These are phyloP conservation scores for Hanseniaspora sp. DNA, from an alignment of 1,139 yeast species.

Conservation along the genomic window DNA sequence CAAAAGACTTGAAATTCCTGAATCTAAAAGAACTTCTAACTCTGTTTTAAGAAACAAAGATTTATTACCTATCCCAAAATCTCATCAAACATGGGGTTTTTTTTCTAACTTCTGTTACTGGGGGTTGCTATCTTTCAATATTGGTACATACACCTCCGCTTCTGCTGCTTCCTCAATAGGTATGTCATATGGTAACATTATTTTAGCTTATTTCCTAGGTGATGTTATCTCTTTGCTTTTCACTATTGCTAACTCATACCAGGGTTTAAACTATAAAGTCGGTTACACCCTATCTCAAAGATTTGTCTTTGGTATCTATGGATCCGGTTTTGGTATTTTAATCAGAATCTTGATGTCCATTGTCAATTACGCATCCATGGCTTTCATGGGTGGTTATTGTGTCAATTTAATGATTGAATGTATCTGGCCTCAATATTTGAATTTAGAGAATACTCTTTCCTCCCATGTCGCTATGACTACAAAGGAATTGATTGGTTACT, in stretches of 20 bases:
- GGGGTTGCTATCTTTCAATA: slow-evolving; percentile 34
- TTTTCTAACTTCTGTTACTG: slow-evolving; percentile 35
- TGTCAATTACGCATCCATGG: slow-evolving; percentile 36
- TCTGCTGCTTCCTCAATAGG: slow-evolving; percentile 34
- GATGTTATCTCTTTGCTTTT: slow-evolving; percentile 34
- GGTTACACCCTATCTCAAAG: slow-evolving; percentile 39
- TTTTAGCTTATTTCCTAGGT: slow-evolving; percentile 36
- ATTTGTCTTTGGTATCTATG: slow-evolving; percentile 38
- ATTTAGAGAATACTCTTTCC: slow-evolving; percentile 31
- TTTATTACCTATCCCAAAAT: slow-evolving; percentile 30
- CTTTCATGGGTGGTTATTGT: slow-evolving; percentile 36
- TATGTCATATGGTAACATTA: slow-evolving; percentile 33
- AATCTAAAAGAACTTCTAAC: slow-evolving; percentile 26
- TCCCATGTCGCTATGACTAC: slow-evolving; percentile 32
- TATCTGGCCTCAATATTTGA: slow-evolving; percentile 31
- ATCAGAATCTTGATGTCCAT: slow-evolving; percentile 35
- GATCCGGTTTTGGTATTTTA: slow-evolving; percentile 35
- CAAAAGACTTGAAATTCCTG: slow-evolving; percentile 28
- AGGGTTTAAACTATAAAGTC: slow-evolving; percentile 38
- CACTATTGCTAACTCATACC: slow-evolving; percentile 35
- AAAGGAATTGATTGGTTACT: slow-evolving; percentile 35
- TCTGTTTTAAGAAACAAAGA: slow-evolving; percentile 32
- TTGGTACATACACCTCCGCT: slow-evolving; percentile 37
- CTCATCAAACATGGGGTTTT: slow-evolving; percentile 34
- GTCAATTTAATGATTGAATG: slow-evolving; percentile 31